Base-by-base conservation (phyloP, 2,329 filamentous ascomycete species). In the Aureobasidium subglaciale region DNA sequence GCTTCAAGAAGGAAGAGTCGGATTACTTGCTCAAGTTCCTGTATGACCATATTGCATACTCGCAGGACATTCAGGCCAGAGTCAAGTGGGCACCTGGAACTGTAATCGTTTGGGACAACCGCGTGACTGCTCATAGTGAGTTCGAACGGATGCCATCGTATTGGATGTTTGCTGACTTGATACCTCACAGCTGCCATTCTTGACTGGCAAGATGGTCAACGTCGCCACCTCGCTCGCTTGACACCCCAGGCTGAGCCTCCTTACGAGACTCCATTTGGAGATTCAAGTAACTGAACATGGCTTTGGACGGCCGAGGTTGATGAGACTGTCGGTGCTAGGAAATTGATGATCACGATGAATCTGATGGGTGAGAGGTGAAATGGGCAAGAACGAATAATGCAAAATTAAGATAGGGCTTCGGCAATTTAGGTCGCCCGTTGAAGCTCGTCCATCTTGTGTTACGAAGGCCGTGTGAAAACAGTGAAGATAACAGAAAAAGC, bases 71-170 rank as follows among this genome's bases (percentile, higher is more conserved):
- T 68, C 87, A 91, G 63, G 78, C 78, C 5, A 80, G 87, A 22
- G 78, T 95, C 48, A 87, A 85, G 68, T 95, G 89, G 89, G 83
- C 83, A 62, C 77, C 82, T 40, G 80, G 82, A n/a, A 92, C 87
- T 0, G 88, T 95, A 1, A 87, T 93, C 2, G 83, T 92, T 1
- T 95, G 88, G 88, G 89, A 93, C 68, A 93, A 92, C 73, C 78
- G 88, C 29, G 82, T 91, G 0, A 90, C 87, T 9, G 80, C 83
- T 62, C 89, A 95, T 69, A 59, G 50, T 55, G 37, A 55, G 50
- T 37, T 45, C 11, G 4, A 0, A 3, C 4, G 8, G 8, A 15
- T 13, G 32, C 29, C 27, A 13, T 42, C 9, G 50, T 16, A 15
- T 86, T 7, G 13, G 2, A 9, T n/a, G 22, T 27, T 22, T 35